phyloP scores from a whole-genome alignment of 331 rosid genomes.

The Spiraea crenata region DNA sequence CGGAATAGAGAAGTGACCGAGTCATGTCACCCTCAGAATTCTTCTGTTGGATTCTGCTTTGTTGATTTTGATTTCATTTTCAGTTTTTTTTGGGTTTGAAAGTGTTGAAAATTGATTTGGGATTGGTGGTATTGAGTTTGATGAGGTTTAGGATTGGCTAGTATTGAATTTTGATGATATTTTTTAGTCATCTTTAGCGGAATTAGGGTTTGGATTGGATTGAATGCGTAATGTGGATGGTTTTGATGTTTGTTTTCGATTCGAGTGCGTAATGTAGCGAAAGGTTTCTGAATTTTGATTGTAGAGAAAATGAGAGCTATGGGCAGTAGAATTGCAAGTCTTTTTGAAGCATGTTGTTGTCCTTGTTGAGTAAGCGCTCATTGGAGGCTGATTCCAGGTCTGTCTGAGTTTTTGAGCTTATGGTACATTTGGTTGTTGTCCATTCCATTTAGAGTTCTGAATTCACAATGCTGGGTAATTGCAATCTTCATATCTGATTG shows the following conservation, averaged over 20 bases:
- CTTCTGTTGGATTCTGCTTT: neutral
- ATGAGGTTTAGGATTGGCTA: constrained; percentile 9
- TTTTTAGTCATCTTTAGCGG: neutral
- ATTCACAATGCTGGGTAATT: neutral
- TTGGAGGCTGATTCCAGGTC: constrained; percentile 98
- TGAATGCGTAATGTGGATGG: constrained; percentile 12
- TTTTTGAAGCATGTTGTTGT: constrained; percentile 88
- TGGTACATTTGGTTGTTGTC: neutral
- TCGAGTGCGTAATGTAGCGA: constrained; percentile 34
- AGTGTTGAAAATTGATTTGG: neutral
- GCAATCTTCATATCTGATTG: neutral
- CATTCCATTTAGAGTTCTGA: neutral
- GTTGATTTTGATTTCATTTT: neutral
- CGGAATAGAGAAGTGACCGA: constrained; percentile 12
- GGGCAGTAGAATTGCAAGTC: constrained; percentile 59
- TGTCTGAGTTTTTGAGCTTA: neutral
- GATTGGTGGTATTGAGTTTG: constrained; percentile 14
- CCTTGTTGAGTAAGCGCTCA: constrained; percentile 89
- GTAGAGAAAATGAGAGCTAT: constrained; percentile 48
- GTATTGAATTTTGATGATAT: neutral
- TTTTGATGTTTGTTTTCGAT: constrained; percentile 11
- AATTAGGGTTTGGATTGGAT: constrained; percentile 3
- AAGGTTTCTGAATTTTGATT: constrained; percentile 33
- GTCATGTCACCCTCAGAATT: neutral
- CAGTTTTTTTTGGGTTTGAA: neutral